Base-by-base conservation (phyloP, 306 rosid genomes). In the Elaeagnus macrophylla region DNA sequence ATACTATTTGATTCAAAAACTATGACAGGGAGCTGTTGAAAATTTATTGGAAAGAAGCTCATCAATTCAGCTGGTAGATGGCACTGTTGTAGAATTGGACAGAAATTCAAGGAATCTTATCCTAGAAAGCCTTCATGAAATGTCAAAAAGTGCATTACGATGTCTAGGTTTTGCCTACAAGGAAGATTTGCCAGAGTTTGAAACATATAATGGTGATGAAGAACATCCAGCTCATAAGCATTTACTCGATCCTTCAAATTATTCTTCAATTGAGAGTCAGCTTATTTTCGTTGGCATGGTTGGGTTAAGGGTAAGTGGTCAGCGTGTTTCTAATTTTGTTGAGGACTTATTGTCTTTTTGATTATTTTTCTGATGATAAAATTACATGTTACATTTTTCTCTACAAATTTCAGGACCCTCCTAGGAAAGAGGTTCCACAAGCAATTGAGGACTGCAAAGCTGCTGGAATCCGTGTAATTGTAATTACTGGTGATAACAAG, bases 81-180 rank as follows among this genome's bases (percentile, higher is more conserved):
- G 95, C 59, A 74, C 94, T 57, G 13, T 80, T 39, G 81, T 73
- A 60, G 48, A 59, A 47, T 59, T 91, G 68, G 93, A 91, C 60
- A 59, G 72, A 59, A 74, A 79, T 52, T 65, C 82, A 12, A 86
- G 59, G 80, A 71, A 65, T 39, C 68, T 51, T 7, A 66, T 91
- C 47, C 66, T 84, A 59, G 82, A 82, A 63, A 73, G 60, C 61
- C 95, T 91, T 70, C 81, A 64, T 58, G 86, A 80, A 54, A 91
- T 91, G 97, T 86, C 97, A n/a, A 79, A 83, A 40, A 56, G 87
- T 62, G 89, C 97, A 51, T 72, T 91, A 54, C 87, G 96, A 35
- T 86, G 95, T 75, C 75, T 91, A 76, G 96, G 96, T 68, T 91
- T 91, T 71, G 97, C 97, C 46, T 90, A 78, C 84, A 86, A 86